phyloP scores from a whole-genome alignment of 192 early-diverging fungal species.

The Jimgerdemannia lactiflua region DNA sequence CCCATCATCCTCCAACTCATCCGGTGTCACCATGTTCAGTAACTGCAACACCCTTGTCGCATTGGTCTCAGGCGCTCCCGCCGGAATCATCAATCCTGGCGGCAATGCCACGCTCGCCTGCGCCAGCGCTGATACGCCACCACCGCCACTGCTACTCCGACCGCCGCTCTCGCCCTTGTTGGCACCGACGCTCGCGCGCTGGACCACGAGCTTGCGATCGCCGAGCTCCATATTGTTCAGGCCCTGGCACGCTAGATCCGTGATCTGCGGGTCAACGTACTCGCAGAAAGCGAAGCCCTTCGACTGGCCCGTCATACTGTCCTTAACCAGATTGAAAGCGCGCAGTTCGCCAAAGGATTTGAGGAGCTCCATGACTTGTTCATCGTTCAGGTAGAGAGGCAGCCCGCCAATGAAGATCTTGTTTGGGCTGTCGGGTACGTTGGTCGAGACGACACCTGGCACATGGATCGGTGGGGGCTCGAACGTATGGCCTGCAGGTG shows the following conservation, averaged over 20 bases:
- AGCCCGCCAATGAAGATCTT: conserved; percentile 95
- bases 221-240: conserved; percentile 95
- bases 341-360: conserved; percentile 91
- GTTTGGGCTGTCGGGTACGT: conserved; percentile 87
- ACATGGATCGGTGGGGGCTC: conserved; percentile 59
- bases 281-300: conserved; percentile 98
- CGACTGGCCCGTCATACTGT: conserved; percentile 54
- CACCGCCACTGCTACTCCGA: conserved; percentile 10
- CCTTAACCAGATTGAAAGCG: conserved; percentile 93
- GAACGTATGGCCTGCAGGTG: conserved; percentile 46
- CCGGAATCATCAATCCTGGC: conserved; percentile 42
- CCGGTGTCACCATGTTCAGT: conserved; percentile 91
- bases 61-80: conserved; percentile 52
- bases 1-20: conserved; percentile 81
- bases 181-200: conserved; percentile 87
- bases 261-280: conserved; percentile 82
- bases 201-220: conserved; percentile 91
- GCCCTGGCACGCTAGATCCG: conserved; percentile 92
- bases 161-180: conserved; percentile 41
- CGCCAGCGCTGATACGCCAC: neutral
- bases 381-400: conserved; percentile 83
- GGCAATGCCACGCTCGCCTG: conserved; percentile 31
- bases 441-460: conserved; percentile 82
- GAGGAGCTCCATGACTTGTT: conserved; percentile 93
- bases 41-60: conserved; percentile 84